These are phyloP conservation scores for Xylaria sp. DNA, from an alignment of 2,329 filamentous ascomycete species.

Conservation along the genomic window DNA sequence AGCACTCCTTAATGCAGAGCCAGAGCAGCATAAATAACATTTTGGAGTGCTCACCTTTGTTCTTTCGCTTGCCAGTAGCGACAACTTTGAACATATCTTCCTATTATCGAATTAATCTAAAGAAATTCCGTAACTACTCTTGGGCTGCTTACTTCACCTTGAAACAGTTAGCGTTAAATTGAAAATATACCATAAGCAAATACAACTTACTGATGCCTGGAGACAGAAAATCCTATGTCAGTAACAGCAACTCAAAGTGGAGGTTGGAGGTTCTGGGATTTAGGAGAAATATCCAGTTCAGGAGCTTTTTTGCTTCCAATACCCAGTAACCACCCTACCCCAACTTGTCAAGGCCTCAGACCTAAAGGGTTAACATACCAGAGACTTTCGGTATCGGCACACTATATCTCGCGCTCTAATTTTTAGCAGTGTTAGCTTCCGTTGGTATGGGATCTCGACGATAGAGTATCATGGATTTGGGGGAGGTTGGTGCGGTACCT, in stretches of 20 bases:
- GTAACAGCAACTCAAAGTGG: background rate
- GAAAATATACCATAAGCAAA: background rate
- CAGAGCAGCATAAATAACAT: background rate
- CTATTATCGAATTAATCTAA: conserved; percentile 17
- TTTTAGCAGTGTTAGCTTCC: conserved; percentile 12
- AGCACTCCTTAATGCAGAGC: conserved; percentile 45
- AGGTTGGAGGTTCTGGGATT: background rate
- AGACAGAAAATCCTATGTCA: conserved; percentile 6
- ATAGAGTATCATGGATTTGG: background rate
- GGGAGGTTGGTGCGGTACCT: conserved; percentile 51
- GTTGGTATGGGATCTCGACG: background rate
- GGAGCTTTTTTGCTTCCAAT: background rate
- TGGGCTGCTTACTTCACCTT: conserved; percentile 26
- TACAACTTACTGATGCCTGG: conserved; percentile 67
- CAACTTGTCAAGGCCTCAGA: background rate
- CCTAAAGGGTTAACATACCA: conserved; percentile 62
- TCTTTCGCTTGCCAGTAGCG: conserved; percentile 93
- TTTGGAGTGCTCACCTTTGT: conserved; percentile 57
- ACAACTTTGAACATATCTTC: conserved; percentile 87
- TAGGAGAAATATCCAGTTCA: background rate
- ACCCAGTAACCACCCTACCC: background rate
- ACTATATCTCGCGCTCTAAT: conserved; percentile 81
- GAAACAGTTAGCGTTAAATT: conserved; percentile 16
- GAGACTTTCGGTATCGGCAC: conserved; percentile 95
- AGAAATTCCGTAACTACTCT: background rate